phyloP scores from a whole-genome alignment of 345 rosid species.

The Zanthoxylum bungeanum region DNA sequence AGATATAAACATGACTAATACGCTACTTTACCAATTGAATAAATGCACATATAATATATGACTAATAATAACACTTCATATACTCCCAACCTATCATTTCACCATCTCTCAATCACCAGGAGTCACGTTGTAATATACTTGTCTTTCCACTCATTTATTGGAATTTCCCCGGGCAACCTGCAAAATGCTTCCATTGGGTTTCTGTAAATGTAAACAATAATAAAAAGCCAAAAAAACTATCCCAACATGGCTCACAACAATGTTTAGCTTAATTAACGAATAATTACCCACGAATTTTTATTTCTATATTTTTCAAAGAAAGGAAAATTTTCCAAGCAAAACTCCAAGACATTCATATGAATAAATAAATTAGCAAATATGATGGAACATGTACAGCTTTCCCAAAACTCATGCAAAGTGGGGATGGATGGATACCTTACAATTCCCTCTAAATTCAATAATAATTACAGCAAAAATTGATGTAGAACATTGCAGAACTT shows the following conservation, averaged over 20 bases:
- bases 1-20: not conserved
- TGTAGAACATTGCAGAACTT: not conserved
- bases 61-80: not conserved
- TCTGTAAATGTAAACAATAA: not conserved
- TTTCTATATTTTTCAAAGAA: too few relatives aligned
- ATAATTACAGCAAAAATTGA: not conserved
- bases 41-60: too few relatives aligned
- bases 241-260: not conserved
- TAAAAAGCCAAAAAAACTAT: not conserved
- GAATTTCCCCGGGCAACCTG: not conserved
- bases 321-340: too few relatives aligned
- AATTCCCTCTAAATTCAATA: too few relatives aligned
- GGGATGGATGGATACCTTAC: not conserved
- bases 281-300: too few relatives aligned
- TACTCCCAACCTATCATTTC: not conserved
- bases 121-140: not conserved
- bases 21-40: too few relatives aligned
- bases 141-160: not conserved
- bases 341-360: too few relatives aligned
- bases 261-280: not conserved
- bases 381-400: too few relatives aligned
- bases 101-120: not conserved
- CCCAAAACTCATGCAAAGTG: too few relatives aligned
- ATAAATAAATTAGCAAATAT: too few relatives aligned
- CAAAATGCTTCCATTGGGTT: not conserved